Conservation (phyloP, 139 green algal species). For the Asterochloris sp. region DNA sequence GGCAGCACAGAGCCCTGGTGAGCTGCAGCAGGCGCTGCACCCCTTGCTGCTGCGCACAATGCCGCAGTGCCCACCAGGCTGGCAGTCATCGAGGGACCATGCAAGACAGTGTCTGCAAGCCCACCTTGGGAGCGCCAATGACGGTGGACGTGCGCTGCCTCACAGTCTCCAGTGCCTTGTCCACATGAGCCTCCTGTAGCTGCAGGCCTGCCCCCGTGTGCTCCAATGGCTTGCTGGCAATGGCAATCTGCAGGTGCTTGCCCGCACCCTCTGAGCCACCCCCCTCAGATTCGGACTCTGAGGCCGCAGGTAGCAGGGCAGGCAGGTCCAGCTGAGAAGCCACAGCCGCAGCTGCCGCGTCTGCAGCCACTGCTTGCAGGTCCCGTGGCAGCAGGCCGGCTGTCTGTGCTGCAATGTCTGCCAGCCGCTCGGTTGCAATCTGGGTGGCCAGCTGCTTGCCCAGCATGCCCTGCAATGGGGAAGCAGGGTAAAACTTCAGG, state of each 20-base stretch:
- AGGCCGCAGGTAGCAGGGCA: not conserved
- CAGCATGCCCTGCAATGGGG: slow-evolving; percentile 35
- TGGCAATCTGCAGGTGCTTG: not conserved
- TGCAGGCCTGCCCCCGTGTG: not conserved
- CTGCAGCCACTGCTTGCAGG: slow-evolving; percentile 64
- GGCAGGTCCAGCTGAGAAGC: slow-evolving; percentile 12
- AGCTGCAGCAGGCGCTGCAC: too few relatives aligned
- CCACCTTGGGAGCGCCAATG: slow-evolving; percentile 51
- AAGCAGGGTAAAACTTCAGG: too few relatives aligned
- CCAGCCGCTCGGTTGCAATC: not conserved
- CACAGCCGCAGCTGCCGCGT: slow-evolving; percentile 41
- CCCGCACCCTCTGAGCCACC: not conserved
- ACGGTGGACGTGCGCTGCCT: slow-evolving; percentile 63
- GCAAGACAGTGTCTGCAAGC: not conserved
- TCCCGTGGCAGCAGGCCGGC: slow-evolving; percentile 74
- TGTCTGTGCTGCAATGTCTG: slow-evolving; percentile 54
- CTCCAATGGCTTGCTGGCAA: not conserved
- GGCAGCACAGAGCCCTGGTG: too few relatives aligned
- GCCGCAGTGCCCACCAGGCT: too few relatives aligned
- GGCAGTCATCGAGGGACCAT: too few relatives aligned
- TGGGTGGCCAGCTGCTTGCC: not conserved
- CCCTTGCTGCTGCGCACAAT: too few relatives aligned
- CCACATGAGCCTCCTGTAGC: slow-evolving; percentile 31
- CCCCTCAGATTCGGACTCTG: not conserved
- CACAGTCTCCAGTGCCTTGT: slow-evolving; percentile 45